These are phyloP conservation scores for Aspergillus sp. DNA, from an alignment of 2,329 filamentous ascomycete genomes.

Conservation along the genomic window DNA sequence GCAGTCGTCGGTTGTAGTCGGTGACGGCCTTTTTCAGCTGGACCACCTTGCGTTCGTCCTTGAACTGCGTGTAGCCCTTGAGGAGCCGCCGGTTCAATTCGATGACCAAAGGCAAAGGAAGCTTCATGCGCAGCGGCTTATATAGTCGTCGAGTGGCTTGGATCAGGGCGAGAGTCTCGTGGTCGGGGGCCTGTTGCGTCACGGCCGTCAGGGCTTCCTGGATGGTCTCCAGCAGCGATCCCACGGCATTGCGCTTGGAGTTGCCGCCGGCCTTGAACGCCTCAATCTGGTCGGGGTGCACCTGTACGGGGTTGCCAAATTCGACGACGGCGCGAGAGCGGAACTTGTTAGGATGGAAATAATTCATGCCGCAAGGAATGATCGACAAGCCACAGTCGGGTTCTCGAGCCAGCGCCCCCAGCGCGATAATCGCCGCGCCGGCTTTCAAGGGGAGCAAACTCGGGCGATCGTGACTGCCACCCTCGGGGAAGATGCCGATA, in stretches of 20 bases:
- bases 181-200: conserved; percentile 88
- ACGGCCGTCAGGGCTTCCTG: conserved; percentile 83
- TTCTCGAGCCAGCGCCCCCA: conserved; percentile 81
- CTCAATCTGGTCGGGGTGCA: conserved; percentile 77
- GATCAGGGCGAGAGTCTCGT: conserved; percentile 94
- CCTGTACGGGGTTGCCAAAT: conserved; percentile 85
- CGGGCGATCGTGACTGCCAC: conserved; percentile 91
- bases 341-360: conserved; percentile 99
- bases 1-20: conserved; percentile 82
- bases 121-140: conserved; percentile 89
- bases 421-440: conserved; percentile 95
- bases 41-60: conserved; percentile 81
- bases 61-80: conserved; percentile 88
- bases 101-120: conserved; percentile 87
- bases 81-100: conserved; percentile 91
- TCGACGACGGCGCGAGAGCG: conserved; percentile 93
- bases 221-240: conserved; percentile 78
- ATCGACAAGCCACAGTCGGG: conserved; percentile 89
- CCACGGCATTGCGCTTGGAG: conserved; percentile 71
- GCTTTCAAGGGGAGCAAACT: conserved; percentile 91
- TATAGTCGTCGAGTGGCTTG: conserved; percentile 92
- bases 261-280: conserved; percentile 81
- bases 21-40: conserved; percentile 72
- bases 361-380: conserved; percentile 97
- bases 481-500: conserved; percentile 95